phyloP scores from a whole-genome alignment of 2,329 filamentous ascomycete genomes.

The Phialophora chinensis region DNA sequence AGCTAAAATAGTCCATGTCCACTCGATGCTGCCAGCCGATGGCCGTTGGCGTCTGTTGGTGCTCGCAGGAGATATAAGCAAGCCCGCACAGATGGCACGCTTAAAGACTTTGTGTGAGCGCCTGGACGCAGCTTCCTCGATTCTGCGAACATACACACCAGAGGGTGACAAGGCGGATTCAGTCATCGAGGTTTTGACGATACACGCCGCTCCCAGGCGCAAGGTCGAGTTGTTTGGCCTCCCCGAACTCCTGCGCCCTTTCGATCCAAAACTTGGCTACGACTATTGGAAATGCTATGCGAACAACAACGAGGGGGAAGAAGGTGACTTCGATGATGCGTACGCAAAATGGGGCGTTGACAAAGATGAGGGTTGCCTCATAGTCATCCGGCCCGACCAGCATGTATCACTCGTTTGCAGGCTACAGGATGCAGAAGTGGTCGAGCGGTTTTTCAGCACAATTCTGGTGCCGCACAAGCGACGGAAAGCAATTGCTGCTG shows the following conservation, averaged over 20 bases:
- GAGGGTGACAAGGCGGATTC: neutral
- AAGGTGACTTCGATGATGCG: conserved; percentile 44
- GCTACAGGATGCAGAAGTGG: conserved; percentile 26
- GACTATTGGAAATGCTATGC: neutral
- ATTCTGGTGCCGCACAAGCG: conserved; percentile 1
- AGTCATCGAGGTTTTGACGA: neutral
- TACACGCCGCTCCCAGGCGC: neutral
- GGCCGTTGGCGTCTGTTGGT: conserved; percentile 61
- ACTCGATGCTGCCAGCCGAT: neutral
- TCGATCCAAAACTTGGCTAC: neutral
- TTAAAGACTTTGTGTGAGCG: neutral
- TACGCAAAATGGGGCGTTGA: conserved; percentile 65
- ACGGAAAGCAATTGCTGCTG: neutral
- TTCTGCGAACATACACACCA: neutral
- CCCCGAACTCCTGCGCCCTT: neutral
- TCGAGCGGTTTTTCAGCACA: conserved; percentile 22
- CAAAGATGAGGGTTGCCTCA: conserved; percentile 60
- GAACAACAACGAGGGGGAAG: neutral
- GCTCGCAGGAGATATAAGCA: conserved; percentile 59
- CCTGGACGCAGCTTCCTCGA: neutral
- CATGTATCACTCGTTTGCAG: conserved; percentile 55
- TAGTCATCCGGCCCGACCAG: conserved; percentile 70
- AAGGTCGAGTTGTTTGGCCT: neutral
- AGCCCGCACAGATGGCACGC: conserved; percentile 53
- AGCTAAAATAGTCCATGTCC: neutral